Evolutionary conservation across 805 yeast genomes (phyloP), one percentile per base, ranked within the genome.

Genomic region (Nakazawaea laoshanensis): DNA sequence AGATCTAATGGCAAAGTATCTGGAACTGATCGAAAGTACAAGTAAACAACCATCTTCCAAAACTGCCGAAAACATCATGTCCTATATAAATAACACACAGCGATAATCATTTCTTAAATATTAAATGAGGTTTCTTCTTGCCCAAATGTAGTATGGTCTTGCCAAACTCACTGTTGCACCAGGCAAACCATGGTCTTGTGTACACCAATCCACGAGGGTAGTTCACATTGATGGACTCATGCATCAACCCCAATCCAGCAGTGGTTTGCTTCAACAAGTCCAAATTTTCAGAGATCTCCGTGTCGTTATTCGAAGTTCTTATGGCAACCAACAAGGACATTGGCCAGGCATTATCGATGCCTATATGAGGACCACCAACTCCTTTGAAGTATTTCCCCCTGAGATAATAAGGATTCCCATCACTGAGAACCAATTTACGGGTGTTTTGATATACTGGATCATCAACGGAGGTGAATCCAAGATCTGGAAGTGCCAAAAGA

Each of bases 91-190:
- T 20, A 20, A 17, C 17, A 31, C 70, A 63, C 42, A 14, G n/a
- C 13, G 26, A 13, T 6, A 15, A 20, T 26, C 20, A 19, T 2
- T 61, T 53, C 28, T 67, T 69, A 46, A 83, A 78, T 10, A 85
- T 69, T 42, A 84, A 56, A 46, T 80, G 70, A 0, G 94, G 94
- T 48, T 80, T 82, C 32, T 81, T 59, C 37, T 66, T 57, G 2
- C 89, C 87, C 40, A 86, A 57, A 45, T 84, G 79, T 29, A 86
- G 52, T n/a, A 86, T 77, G 1, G 94, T 79, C 53, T 83, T 83
- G 14, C 87, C 95, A 57, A 86, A 84, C 54, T 87, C 95, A 1
- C 94, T 76, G 50, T 86, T 86, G 44, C 94, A 82, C 96, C 96
- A 86, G 4, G 94, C 80, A 60, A 87, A 87, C 96, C 96, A 86